These are phyloP conservation scores for Teratosphaeriaceae sp. DNA, from an alignment of 2,329 filamentous ascomycete species.

Conservation along the genomic window DNA sequence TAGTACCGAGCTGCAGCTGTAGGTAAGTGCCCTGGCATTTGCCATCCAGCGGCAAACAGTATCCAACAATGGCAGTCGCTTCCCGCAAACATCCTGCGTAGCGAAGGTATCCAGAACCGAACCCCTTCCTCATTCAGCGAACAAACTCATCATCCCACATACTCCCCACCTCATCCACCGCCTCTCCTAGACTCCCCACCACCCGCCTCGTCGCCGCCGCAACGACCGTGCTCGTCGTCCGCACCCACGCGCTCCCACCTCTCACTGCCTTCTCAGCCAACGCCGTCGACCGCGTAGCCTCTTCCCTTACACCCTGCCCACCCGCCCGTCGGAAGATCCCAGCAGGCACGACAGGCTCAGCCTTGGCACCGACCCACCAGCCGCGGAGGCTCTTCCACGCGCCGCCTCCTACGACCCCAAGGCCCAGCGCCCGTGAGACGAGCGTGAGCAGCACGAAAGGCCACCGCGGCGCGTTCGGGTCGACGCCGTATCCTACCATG, in stretches of 20 bases:
- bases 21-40: too few species aligned
- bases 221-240: constrained; percentile 7
- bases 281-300: background rate
- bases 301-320: too few species aligned
- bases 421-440: constrained; percentile 36
- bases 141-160: constrained; percentile 24
- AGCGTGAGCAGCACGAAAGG: constrained; percentile 53
- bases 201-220: constrained; percentile 14
- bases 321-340: too few species aligned
- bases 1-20: too few species aligned
- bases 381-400: too few species aligned
- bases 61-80: background rate
- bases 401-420: constrained; percentile 26
- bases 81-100: too few species aligned
- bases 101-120: background rate
- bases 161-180: constrained; percentile 21
- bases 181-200: constrained; percentile 16
- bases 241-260: background rate
- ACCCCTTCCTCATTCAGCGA: too few species aligned
- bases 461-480: constrained; percentile 46
- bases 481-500: constrained; percentile 46
- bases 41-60: too few species aligned
- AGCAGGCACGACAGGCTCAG: too few species aligned
- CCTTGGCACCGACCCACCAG: constrained; percentile 1
- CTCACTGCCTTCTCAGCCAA: too few species aligned